Conservation (phyloP, 2,329 filamentous ascomycete species). For the Exophiala phaeomuriformis region DNA sequence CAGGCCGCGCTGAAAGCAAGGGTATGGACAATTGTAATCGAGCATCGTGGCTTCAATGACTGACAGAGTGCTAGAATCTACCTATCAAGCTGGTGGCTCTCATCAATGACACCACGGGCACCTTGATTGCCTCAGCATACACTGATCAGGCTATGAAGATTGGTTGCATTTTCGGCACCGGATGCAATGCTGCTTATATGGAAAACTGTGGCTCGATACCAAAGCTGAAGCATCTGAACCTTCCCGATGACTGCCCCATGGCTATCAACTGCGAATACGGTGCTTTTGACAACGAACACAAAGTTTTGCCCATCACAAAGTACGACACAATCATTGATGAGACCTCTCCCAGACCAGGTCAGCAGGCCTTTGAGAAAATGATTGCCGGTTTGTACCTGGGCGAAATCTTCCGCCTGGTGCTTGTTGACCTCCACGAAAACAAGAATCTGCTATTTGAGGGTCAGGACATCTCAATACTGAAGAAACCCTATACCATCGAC, state of each 20-base stretch:
- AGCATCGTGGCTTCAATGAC: background rate
- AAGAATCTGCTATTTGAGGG: slow-evolving; percentile 70
- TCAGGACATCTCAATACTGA: slow-evolving; percentile 72
- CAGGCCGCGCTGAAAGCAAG: slow-evolving; percentile 66
- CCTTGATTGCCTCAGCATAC: slow-evolving; percentile 91
- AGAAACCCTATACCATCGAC: slow-evolving; percentile 83
- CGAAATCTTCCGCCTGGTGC: slow-evolving; percentile 83
- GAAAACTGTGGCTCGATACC: slow-evolving; percentile 84
- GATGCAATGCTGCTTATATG: slow-evolving; percentile 98
- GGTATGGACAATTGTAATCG: slow-evolving; percentile 38
- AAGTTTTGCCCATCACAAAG: slow-evolving; percentile 73
- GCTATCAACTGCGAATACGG: slow-evolving; percentile 98
- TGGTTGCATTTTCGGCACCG: slow-evolving; percentile 96
- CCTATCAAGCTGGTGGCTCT: slow-evolving; percentile 79
- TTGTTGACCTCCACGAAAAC: slow-evolving; percentile 78
- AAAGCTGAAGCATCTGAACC: slow-evolving; percentile 85
- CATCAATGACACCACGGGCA: slow-evolving; percentile 97
- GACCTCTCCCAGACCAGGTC: slow-evolving; percentile 82
- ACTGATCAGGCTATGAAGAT: slow-evolving; percentile 91
- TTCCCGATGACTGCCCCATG: slow-evolving; percentile 76
- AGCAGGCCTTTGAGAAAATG: slow-evolving; percentile 98
- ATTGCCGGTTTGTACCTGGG: slow-evolving; percentile 90
- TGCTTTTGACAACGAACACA: slow-evolving; percentile 89
- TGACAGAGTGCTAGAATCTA: slow-evolving; percentile 19
- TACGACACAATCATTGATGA: slow-evolving; percentile 86